Conservation (phyloP, 208 protist species). For the Leishmania tarentolae region DNA sequence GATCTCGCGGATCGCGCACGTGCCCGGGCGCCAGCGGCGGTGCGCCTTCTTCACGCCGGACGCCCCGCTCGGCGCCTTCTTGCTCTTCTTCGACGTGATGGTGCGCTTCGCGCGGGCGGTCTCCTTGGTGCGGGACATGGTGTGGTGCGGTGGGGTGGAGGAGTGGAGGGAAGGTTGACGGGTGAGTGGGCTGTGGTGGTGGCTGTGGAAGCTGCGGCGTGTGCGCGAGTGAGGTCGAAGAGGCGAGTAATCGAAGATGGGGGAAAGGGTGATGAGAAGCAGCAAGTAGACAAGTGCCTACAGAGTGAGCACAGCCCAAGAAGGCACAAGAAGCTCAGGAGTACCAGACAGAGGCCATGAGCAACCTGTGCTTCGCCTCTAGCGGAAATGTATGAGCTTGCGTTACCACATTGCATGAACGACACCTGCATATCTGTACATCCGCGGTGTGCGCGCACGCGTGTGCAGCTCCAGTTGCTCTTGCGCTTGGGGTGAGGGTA, state of each 20-base stretch:
- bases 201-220: conserved; percentile 15
- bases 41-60: conserved; percentile 96
- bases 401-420: background rate
- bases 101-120: conserved; percentile 97
- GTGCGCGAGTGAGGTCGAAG: background rate
- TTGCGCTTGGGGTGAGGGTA: background rate
- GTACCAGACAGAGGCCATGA: background rate
- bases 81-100: conserved; percentile 96
- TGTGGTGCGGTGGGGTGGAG: background rate
- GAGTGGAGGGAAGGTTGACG: conserved; percentile 11
- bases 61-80: conserved; percentile 95
- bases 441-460: background rate
- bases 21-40: conserved; percentile 85
- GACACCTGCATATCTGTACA: background rate
- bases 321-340: background rate
- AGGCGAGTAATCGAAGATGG: conserved; percentile 11
- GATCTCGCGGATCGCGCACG: conserved; percentile 98
- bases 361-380: background rate
- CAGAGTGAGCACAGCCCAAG: background rate
- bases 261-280: background rate
- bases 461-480: background rate
- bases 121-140: conserved; percentile 98
- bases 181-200: background rate
- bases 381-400: background rate
- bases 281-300: background rate